A percentile compares a stretch with the other conserved stretches of the same genome.
These are phyloP conservation scores for Taiwanofungus camphoratus DNA, from an alignment of 1,284 basidiomycete species.

Conservation along the genomic window DNA sequence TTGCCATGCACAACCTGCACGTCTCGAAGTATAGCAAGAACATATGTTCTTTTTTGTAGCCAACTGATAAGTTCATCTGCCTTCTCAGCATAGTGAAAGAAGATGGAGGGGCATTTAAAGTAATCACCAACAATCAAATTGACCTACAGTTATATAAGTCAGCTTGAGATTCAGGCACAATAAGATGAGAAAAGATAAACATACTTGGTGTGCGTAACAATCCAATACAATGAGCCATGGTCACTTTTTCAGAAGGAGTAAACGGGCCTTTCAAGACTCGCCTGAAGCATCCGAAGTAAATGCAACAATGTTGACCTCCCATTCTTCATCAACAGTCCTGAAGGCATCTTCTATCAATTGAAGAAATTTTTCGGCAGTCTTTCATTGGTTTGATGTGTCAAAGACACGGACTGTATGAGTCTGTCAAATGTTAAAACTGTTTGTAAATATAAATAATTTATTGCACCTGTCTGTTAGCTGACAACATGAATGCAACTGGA, in stretches of 20 bases:
- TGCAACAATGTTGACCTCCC: not conserved
- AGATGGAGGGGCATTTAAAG: not conserved
- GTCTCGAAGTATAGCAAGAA: not conserved
- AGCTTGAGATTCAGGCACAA: not conserved
- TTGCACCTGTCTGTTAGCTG: not conserved
- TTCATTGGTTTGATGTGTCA: not conserved
- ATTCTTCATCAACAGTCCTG: not conserved
- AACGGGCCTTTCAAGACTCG: not conserved
- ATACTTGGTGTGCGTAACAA: slow-evolving; percentile 1
- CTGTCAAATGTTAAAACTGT: not conserved
- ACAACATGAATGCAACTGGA: slow-evolving; percentile 1
- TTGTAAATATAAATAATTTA: not conserved
- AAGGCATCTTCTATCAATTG: not conserved
- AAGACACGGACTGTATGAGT: not conserved
- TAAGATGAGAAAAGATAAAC: not conserved
- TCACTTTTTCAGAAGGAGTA: not conserved
- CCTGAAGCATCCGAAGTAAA: not conserved
- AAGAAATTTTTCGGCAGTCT: not conserved
- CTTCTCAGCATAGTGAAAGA: slow-evolving; percentile 1
- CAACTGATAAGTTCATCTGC: not conserved
- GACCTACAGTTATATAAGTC: not conserved
- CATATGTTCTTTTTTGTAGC: not conserved
- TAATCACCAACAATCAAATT: slow-evolving; percentile 1
- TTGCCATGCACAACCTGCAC: not conserved
- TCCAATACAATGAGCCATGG: not conserved